Evolutionary conservation across 441 rosid species (phyloP), one percentile per base, ranked within the genome.

Genomic region (Isatis lusitanica): DNA sequence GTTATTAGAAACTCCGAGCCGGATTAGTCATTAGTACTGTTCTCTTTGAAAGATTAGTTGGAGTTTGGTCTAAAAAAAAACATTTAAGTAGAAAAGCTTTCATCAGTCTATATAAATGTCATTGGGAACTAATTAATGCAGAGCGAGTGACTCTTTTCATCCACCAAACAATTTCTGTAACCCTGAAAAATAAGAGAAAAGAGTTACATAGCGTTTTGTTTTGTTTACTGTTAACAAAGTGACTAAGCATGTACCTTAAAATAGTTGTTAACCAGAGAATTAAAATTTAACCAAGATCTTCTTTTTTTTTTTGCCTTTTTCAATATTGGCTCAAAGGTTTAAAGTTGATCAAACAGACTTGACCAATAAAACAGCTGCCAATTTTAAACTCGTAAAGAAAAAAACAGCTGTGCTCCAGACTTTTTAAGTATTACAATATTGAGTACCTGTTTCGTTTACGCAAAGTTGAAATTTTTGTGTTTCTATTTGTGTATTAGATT

Each of bases 391-490:
- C 8, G 7, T 35, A 35, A 35, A 35, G 9, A 35, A 35, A 35
- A 47, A 38, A 47, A 48, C 67, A 74, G 71, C 52, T 73, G 66
- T 65, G 43, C 42, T 16, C 16, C 33, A 46, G 26, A 73, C 21
- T 58, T 63, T 63, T 55, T 0, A 64, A 56, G 42, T 73, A 73
- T 9, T 43, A 43, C 35, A 56, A 56, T 73, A 47, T 57, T 5
- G 13, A 66, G 26, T 16, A 9, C 24, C 21, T 40, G 64, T 59
- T 58, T 74, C 55, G 39, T 59, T 59, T 66, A 74, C 73, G 78
- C 63, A 74, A 74, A 59, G 73, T 59, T 18, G 46, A 42, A 35
- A 66, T 47, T 16, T 51, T 58, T 47, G 70, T 31, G n/a, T 28
- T 50, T 50, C 21, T 21, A 12, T 52, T 4, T 28, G 31, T 53